Percentiles rank a stretch among this genome's conserved stretches.
Conservation (phyloP, 768 basidiomycete species). For the Serpula lacrymans region DNA sequence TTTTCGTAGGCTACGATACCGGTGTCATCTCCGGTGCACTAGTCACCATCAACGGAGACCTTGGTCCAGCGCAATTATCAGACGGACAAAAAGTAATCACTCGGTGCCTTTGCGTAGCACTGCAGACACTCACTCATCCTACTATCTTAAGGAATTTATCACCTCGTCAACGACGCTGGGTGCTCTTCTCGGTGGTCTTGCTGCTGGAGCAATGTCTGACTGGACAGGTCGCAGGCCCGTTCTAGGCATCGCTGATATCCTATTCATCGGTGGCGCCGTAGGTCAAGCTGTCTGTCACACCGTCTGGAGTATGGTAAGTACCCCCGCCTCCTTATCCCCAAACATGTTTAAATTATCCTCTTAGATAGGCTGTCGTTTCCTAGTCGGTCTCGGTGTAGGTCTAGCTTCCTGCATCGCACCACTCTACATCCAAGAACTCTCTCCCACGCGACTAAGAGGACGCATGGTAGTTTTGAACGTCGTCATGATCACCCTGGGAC, state of each 20-base stretch:
- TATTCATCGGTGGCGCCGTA: conserved; percentile 74
- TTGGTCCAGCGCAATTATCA: conserved; percentile 55
- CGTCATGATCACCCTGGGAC: conserved; percentile 77
- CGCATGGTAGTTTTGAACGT: conserved; percentile 82
- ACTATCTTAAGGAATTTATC: conserved; percentile 62
- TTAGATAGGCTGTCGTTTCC: conserved; percentile 67
- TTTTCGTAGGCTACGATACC: conserved; percentile 66
- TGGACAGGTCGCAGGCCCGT: conserved; percentile 65
- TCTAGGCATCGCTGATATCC: conserved; percentile 61
- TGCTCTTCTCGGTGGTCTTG: conserved; percentile 71
- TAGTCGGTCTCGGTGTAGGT: conserved; percentile 74
- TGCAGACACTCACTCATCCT: not conserved
- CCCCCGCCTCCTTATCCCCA: not conserved
- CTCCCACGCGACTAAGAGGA: conserved; percentile 70
- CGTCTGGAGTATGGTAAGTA: conserved; percentile 64
- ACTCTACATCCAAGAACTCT: conserved; percentile 80
- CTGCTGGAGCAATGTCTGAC: conserved; percentile 67
- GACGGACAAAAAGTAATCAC: conserved; percentile 57
- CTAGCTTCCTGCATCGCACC: conserved; percentile 77
- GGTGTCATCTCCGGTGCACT: conserved; percentile 81
- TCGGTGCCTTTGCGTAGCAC: not conserved
- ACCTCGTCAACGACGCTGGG: conserved; percentile 78
- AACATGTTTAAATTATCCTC: not conserved
- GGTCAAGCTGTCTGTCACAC: conserved; percentile 67
- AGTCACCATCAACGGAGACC: conserved; percentile 65